Evolutionary conservation across 139 green algal species (phyloP), one percentile per base, ranked within the genome.

Genomic region (Micractinium sp.): DNA sequence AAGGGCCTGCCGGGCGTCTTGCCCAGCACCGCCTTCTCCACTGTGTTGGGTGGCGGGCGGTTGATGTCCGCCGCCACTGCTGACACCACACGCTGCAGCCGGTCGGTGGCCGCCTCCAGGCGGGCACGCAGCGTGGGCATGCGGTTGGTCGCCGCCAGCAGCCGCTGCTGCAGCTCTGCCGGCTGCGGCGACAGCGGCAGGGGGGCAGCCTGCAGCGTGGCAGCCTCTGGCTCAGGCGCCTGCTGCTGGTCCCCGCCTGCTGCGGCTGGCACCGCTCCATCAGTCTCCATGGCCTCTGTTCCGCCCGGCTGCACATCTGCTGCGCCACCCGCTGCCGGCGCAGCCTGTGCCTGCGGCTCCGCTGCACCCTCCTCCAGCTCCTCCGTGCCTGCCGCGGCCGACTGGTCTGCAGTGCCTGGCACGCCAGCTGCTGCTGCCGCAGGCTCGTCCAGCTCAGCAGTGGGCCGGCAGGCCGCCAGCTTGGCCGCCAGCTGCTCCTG

Each of bases 11-110:
- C 87, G 22, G 87, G 87, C n/a, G 88, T 91, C 82, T 85, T 91
- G 61, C 88, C 88, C 77, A 89, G 66, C 76, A 91, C 20, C 19
- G 69, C 85, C 41, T 82, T 85, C 77, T 91, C 88, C 29, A 91
- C 87, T 4, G 90, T 92, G 83, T 89, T 89, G 22, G 90, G 90
- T 22, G 90, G 85, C 29, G 85, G 79, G 23, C 89, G 67, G 33
- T 89, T 81, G 19, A 84, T 47, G 66, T 87, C 73, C 16, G 81
- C 73, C 25, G n/a, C 39, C 29, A 84, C 80, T 12, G 74, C 82
- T 12, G 67, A 39, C 53, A 87, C n/a, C 63, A 91, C 61, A 25
- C 75, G 89, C 60, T 90, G 76, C 82, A 93, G 74, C 27, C 82
- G 81, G 67, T 71, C 53, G 2, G 81, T 71, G 0, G 82, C 82